Conservation (phyloP, 2,329 filamentous ascomycete genomes). For the Drechslera avenae region DNA sequence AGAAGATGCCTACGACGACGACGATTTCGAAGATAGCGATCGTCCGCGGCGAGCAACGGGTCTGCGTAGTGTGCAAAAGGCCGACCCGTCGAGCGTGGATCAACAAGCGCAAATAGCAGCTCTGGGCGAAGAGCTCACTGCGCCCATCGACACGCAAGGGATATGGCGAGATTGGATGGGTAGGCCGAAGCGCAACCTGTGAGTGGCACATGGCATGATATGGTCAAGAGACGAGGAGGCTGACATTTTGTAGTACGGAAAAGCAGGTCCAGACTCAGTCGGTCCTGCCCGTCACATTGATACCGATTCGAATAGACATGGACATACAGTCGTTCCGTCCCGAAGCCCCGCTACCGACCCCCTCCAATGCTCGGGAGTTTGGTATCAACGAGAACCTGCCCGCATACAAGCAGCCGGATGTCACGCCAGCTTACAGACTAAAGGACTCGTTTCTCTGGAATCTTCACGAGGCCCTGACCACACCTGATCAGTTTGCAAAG, state of each 20-base stretch:
- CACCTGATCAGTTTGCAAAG: constrained; percentile 94
- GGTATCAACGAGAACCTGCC: constrained; percentile 73
- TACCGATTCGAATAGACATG: constrained; percentile 95
- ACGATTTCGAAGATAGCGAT: constrained; percentile 76
- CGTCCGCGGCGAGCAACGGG: constrained; percentile 75
- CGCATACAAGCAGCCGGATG: constrained; percentile 78
- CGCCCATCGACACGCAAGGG: constrained; percentile 82
- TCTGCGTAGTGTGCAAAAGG: constrained; percentile 74
- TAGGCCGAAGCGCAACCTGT: constrained; percentile 61
- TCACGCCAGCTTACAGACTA: constrained; percentile 82
- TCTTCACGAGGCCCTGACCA: constrained; percentile 89
- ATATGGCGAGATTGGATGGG: constrained; percentile 97
- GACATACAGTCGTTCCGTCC: constrained; percentile 82
- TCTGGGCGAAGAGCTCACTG: constrained; percentile 78
- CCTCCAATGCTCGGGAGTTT: constrained; percentile 62
- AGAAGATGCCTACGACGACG: constrained; percentile 90
- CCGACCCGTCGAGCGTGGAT: constrained; percentile 66
- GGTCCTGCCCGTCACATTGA: constrained; percentile 82
- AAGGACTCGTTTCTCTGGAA: constrained; percentile 99
- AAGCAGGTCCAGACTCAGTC: constrained; percentile 69
- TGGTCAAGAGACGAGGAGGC: not conserved
- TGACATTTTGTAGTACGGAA: constrained; percentile 55
- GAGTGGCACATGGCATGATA: constrained; percentile 42
- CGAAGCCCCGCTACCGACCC: constrained; percentile 66
- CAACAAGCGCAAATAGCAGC: constrained; percentile 72